Conservation (phyloP, 192 early-diverging fungal genomes). For the Coemansia interrupta region DNA sequence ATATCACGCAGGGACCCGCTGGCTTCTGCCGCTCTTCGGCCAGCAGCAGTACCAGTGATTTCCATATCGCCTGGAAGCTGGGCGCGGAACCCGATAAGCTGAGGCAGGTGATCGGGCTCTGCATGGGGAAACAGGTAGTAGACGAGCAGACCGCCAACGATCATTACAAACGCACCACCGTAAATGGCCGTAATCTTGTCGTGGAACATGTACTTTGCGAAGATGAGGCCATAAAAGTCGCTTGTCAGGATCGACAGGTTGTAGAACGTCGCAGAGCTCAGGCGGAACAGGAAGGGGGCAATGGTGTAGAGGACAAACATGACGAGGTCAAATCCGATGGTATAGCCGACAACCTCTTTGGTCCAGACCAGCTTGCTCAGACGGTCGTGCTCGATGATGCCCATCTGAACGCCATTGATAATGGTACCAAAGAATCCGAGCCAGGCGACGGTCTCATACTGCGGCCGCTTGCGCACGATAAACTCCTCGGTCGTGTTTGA, state of each 20-base stretch:
- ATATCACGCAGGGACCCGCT: no score
- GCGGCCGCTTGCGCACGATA: conserved; percentile 66
- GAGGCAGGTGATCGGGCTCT: conserved; percentile 49
- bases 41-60: conserved; percentile 11
- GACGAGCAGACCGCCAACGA: conserved; percentile 63
- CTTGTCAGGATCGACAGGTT: conserved; percentile 74
- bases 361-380: conserved; percentile 54
- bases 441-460: conserved; percentile 74
- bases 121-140: conserved; percentile 64
- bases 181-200: conserved; percentile 61
- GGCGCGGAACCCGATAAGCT: conserved; percentile 39
- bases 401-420: conserved; percentile 71
- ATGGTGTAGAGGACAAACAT: conserved; percentile 71
- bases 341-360: conserved; percentile 56
- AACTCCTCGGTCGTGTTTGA: conserved; percentile 72
- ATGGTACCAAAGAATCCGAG: conserved; percentile 69
- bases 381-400: conserved; percentile 62
- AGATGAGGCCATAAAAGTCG: conserved; percentile 76
- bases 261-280: conserved; percentile 70
- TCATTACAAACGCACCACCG: conserved; percentile 63
- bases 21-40: background rate
- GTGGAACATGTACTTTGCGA: conserved; percentile 68
- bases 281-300: conserved; percentile 68
- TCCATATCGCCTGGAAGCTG: conserved; percentile 32
- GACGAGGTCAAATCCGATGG: conserved; percentile 62